Evolutionary conservation across 495 filamentous ascomycete species (phyloP), one percentile per base, ranked within the genome.

Genomic region (Lophium mytilinum): DNA sequence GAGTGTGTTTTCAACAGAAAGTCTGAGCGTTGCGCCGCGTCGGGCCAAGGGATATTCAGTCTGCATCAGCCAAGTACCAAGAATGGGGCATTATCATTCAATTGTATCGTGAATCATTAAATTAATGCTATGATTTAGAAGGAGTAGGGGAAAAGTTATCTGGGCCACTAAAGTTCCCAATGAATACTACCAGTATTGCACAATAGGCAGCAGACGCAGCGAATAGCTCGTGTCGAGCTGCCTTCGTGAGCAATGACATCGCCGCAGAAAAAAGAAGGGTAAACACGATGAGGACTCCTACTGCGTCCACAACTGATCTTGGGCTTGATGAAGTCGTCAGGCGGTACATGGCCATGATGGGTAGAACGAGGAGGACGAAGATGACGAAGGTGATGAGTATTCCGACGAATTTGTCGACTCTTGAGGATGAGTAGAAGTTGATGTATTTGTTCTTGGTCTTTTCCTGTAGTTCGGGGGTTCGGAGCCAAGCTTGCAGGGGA

Each of bases 191-290:
- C 15, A 69, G 39, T 9, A 69, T 59, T 17, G 61, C 66, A 42
- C 64, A 69, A 41, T 65, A 75, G 36, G 65, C 73, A 17, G 73
- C 73, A 18, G 62, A 64, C 6, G 72, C 72, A 9, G 71, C 73
- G 52, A 76, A 71, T 19, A 76, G 65, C 58, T 76, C 73, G 45
- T 74, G 71, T 33, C 72, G 37, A 51, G 57, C 64, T 1, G 73
- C 73, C 33, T 64, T 72, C 1, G 73, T 76, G 15, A 74, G 53
- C 0, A 59, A 35, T 2, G 62, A 64, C 53, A 76, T 66, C 0
- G 66, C 67, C 0, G 65, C 71, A 1, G 66, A 69, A 54, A 76
- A 77, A 4, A 73, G 19, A 21, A 64, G 50, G 12, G 61, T 64
- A 42, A 64, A 64, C 4, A 62, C 58, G 7, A 65, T 55, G n/a